Conservation (phyloP, 768 basidiomycete genomes). For the Tylopilus felleus region DNA sequence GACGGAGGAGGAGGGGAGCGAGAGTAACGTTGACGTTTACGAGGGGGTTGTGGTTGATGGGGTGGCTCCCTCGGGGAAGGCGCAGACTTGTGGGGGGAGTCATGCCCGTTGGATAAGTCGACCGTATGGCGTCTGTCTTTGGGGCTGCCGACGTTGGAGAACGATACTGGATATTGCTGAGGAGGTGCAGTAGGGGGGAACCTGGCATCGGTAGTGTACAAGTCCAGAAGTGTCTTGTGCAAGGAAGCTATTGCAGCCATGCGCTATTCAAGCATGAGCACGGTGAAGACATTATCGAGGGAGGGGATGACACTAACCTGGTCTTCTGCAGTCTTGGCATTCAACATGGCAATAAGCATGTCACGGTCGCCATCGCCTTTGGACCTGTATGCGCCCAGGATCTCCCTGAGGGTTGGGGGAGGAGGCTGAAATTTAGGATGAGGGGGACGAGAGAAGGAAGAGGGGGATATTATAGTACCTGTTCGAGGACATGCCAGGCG, state of each 20-base stretch:
- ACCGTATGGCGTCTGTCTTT: slow-evolving; percentile 19
- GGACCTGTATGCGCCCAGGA: slow-evolving; percentile 77
- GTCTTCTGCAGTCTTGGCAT: slow-evolving; percentile 90
- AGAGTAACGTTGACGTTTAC: slow-evolving; percentile 64
- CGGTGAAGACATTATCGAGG: not conserved
- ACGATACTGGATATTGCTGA: slow-evolving; percentile 38
- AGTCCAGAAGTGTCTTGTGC: slow-evolving; percentile 68
- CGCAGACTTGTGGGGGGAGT: slow-evolving; percentile 8
- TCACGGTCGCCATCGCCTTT: slow-evolving; percentile 92
- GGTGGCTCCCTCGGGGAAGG: slow-evolving; percentile 27
- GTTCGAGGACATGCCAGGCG: slow-evolving; percentile 45
- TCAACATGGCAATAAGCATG: slow-evolving; percentile 86
- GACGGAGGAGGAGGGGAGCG: slow-evolving; percentile 48
- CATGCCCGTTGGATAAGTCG: slow-evolving; percentile 19
- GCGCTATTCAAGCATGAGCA: slow-evolving; percentile 43
- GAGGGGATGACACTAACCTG: slow-evolving; percentile 53
- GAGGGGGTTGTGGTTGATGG: slow-evolving; percentile 41
- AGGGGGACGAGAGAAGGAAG: not conserved
- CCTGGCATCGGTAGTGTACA: slow-evolving; percentile 34
- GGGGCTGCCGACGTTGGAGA: slow-evolving; percentile 27
- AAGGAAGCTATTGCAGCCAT: slow-evolving; percentile 67
- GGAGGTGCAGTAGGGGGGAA: slow-evolving; percentile 30
- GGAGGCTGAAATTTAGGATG: slow-evolving; percentile 46
- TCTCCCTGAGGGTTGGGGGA: slow-evolving; percentile 80
- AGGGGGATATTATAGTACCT: slow-evolving; percentile 35